A percentile compares a stretch with the other conserved stretches of the same genome.
These are phyloP conservation scores for Persicaria tinctoria DNA, from an alignment of 148 eudicot species.

Conservation along the genomic window DNA sequence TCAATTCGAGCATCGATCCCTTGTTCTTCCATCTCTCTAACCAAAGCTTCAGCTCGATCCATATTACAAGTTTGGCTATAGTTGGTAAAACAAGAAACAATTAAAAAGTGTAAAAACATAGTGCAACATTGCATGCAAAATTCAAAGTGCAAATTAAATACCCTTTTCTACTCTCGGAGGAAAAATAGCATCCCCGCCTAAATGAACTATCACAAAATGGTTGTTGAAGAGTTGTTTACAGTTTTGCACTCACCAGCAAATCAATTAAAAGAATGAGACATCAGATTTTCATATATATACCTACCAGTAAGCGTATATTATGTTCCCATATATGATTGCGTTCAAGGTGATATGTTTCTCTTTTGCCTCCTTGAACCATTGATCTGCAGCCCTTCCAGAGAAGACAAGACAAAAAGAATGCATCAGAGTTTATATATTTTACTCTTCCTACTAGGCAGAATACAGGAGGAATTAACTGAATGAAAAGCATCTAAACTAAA, in stretches of 20 bases:
- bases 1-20: slow-evolving; percentile 94
- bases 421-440: slow-evolving; percentile 18
- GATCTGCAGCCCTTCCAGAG: slow-evolving; percentile 86
- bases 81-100: background rate
- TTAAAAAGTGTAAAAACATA: background rate
- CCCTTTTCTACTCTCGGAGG: background rate
- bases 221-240: background rate
- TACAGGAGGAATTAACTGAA: background rate
- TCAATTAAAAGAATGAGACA: slow-evolving; percentile 2
- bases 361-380: slow-evolving; percentile 92
- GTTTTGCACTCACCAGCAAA: background rate
- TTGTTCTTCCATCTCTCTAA: slow-evolving; percentile 98
- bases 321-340: slow-evolving; percentile 76
- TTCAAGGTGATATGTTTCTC: slow-evolving; percentile 55
- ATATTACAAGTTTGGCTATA: slow-evolving; percentile 66
- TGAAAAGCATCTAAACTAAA: background rate
- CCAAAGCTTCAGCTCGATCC: slow-evolving; percentile 86
- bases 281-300: slow-evolving; percentile 13
- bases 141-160: background rate
- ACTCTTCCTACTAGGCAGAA: background rate
- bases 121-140: background rate
- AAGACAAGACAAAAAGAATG: slow-evolving; percentile 29
- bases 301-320: slow-evolving; percentile 86
- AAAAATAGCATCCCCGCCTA: background rate
- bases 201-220: background rate